Evolutionary conservation across 352 stramenopile genomes (phyloP).

Genomic region (Phytophthora pluvialis): DNA sequence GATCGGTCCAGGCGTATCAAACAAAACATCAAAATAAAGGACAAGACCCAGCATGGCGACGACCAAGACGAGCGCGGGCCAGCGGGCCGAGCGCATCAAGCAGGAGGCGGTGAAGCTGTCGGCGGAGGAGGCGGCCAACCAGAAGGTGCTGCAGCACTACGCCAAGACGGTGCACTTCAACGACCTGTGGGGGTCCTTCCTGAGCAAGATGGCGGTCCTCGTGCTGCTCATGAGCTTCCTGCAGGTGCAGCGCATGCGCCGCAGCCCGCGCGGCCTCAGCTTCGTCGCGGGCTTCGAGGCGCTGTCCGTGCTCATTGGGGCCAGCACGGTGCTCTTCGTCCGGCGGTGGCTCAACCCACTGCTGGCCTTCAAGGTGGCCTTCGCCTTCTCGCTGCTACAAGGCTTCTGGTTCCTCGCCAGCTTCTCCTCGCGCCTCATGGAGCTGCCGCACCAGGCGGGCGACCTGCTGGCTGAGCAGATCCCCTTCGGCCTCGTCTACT

Average conservation of each 20-base stretch:
- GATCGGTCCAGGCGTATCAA: too few species aligned
- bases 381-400: constrained; percentile 78
- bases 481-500: constrained; percentile 78
- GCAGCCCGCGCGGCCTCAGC: constrained; percentile 47
- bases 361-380: constrained; percentile 80
- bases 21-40: too few species aligned
- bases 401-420: constrained; percentile 65
- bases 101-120: constrained; percentile 25
- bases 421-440: constrained; percentile 55
- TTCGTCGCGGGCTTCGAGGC: constrained; percentile 72
- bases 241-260: constrained; percentile 64
- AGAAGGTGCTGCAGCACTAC: constrained; percentile 80
- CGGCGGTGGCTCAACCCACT: constrained; percentile 64
- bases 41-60: too few species aligned
- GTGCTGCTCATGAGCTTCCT: constrained; percentile 72
- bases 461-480: constrained; percentile 70
- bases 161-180: constrained; percentile 89
- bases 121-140: constrained; percentile 52
- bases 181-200: constrained; percentile 82
- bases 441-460: constrained; percentile 51
- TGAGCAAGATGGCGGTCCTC: constrained; percentile 77
- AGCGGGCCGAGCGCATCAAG: constrained; percentile 32
- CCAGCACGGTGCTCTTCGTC: constrained; percentile 69
- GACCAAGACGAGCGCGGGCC: constrained; percentile 29
- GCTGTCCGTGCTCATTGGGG: constrained; percentile 61